A percentile compares a stretch with the other conserved stretches of the same genome.
Evolutionary conservation across 2,329 filamentous ascomycete species (phyloP).

Genomic region (Nothophoma quercina): DNA sequence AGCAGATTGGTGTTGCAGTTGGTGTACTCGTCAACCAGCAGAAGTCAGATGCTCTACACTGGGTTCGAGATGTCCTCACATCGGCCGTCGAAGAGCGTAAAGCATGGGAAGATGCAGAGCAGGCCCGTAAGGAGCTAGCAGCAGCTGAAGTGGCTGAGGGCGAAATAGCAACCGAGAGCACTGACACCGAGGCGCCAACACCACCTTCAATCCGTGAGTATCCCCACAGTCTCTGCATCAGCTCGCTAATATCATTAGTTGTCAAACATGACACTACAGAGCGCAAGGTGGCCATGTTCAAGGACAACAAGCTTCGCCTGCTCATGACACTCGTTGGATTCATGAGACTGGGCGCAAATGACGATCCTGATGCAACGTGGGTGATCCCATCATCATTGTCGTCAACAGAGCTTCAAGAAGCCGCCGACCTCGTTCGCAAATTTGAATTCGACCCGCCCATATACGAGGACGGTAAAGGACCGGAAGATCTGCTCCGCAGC

Average conservation of each 20-base stretch:
- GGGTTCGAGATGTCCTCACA: slow-evolving; percentile 77
- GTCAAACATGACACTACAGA: slow-evolving; percentile 68
- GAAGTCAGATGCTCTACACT: slow-evolving; percentile 76
- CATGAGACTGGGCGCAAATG: slow-evolving; percentile 69
- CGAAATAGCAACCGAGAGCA: slow-evolving; percentile 39
- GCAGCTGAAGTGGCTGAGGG: slow-evolving; percentile 43
- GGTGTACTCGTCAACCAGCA: slow-evolving; percentile 81
- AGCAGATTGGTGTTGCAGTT: slow-evolving; percentile 81
- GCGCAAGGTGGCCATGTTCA: slow-evolving; percentile 79
- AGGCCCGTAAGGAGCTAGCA: slow-evolving; percentile 60
- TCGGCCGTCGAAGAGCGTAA: slow-evolving; percentile 76
- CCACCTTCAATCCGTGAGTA: slow-evolving; percentile 56
- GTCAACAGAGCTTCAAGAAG: slow-evolving; percentile 71
- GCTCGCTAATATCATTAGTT: slow-evolving; percentile 27
- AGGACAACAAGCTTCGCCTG: slow-evolving; percentile 85
- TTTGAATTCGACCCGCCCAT: slow-evolving; percentile 79
- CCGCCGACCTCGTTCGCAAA: slow-evolving; percentile 75
- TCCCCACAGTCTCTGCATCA: slow-evolving; percentile 21
- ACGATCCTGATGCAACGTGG: slow-evolving; percentile 81
- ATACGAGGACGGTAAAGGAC: slow-evolving; percentile 77
- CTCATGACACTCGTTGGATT: slow-evolving; percentile 81
- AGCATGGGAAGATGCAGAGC: slow-evolving; percentile 77
- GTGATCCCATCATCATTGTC: slow-evolving; percentile 72
- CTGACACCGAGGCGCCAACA: slow-evolving; percentile 43
- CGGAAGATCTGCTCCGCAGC: slow-evolving; percentile 80